Base-by-base conservation (phyloP, 1,139 yeast genomes). In the Kluyveromyces marxianus region DNA sequence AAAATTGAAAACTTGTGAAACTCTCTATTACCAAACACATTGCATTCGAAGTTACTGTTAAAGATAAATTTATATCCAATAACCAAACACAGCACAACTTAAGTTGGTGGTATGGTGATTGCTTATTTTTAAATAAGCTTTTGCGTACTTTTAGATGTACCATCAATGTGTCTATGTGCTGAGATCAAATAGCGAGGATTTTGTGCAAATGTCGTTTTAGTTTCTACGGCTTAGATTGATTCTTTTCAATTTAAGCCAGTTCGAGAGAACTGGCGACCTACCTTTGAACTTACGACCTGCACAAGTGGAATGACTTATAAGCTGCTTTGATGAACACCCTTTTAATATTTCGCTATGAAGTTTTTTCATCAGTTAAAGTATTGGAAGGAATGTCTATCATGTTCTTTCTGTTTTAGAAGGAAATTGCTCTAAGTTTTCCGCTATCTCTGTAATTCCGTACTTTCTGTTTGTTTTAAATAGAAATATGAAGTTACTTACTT, bases 91-190 rank as follows among this genome's bases (percentile, higher is more conserved):
- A 25, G 71, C 71, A 66, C 66, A 62, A 64, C 71, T 67, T 67
- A 67, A 67, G 70, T 67, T 67, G 65, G 60, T 56, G 63, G 63
- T 56, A 60, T 55, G 56, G 49, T 52, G 40, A 37, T 37, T 41
- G 25, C 24, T 41, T 28, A 26, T 38, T 41, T 33, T 41, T 41
- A 36, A 32, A 47, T 44, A 27, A 6, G 38, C 35, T 30, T 5
- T 29, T 34, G 37, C 43, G 28, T 31, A 31, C 31, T 25, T 6
- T 39, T 35, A 35, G 43, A 61, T 62, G 63, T 60, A 63, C 63
- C 57, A 53, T 60, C 69, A 66, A 69, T 69, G 71, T 68, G 73
- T 69, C 73, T 62, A 56, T 68, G 67, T 69, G 73, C 72, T 65
- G 60, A 64, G 65, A 66, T 45, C 35, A 48, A 59, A 35, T 8